Conservation (phyloP, 2,329 filamentous ascomycete species). For the Epichloe baconii region DNA sequence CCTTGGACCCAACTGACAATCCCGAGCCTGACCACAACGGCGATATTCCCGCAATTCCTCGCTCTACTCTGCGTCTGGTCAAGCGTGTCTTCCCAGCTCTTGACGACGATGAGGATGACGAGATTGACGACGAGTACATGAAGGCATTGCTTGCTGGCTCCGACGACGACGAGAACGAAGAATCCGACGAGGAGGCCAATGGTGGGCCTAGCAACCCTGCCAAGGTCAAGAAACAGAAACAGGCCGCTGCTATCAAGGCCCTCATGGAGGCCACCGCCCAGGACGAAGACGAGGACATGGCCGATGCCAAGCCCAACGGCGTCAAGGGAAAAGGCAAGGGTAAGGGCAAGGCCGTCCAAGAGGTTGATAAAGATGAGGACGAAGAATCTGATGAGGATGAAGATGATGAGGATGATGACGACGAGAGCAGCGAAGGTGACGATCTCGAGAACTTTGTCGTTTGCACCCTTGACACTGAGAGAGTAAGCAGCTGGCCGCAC, state of each 20-base stretch:
- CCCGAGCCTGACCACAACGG: slow-evolving; percentile 51
- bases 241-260: slow-evolving; percentile 64
- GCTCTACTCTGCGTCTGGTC: slow-evolving; percentile 84
- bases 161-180: slow-evolving; percentile 39
- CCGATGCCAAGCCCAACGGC: slow-evolving; percentile 49
- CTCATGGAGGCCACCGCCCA: slow-evolving; percentile 57
- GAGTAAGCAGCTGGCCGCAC: slow-evolving; percentile 43
- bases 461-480: slow-evolving; percentile 88
- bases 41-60: slow-evolving; percentile 48
- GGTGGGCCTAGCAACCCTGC: slow-evolving; percentile 83
- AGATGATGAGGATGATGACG: slow-evolving; percentile 37
- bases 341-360: slow-evolving; percentile 52
- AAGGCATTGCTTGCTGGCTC: slow-evolving; percentile 37
- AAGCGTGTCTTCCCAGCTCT: slow-evolving; percentile 52
- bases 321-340: slow-evolving; percentile 49
- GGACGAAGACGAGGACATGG: slow-evolving; percentile 59
- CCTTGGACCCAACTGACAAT: slow-evolving; percentile 77
- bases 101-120: slow-evolving; percentile 42
- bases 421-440: slow-evolving; percentile 47
- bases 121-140: slow-evolving; percentile 55
- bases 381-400: slow-evolving; percentile 27
- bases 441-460: slow-evolving; percentile 83
- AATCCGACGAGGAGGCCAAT: slow-evolving; percentile 57
- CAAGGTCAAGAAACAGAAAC: slow-evolving; percentile 78
- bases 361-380: slow-evolving; percentile 38